Evolutionary conservation across 163 green algal genomes (phyloP), one percentile per base, ranked within the genome.

Genomic region (Volvox carteri): DNA sequence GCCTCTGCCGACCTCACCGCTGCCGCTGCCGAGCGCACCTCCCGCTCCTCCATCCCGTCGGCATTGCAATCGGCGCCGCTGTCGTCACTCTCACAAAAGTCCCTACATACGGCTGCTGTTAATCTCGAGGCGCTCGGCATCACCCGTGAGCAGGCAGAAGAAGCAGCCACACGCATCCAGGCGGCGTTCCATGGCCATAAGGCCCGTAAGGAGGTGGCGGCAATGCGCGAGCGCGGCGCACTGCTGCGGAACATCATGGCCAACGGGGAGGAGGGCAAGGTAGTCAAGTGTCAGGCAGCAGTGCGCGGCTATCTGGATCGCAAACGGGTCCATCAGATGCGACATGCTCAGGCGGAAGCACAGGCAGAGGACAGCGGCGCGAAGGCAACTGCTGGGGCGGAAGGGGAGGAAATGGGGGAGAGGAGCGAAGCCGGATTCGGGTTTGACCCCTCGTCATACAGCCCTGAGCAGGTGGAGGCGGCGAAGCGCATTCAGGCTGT

Each of bases 91-190:
- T n/a, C n/a, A n/a, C n/a, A n/a, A n/a, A n/a, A n/a, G n/a, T 37
- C 30, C 37, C 68, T 65, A 14, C 56, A 25, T 4, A 1, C 54
- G 70, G 39, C 39, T 7, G 70, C 50, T 21, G 14, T 80, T 4
- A 86, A 81, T n/a, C 46, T 80, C 30, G 62, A 78, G 25, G 30
- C 33, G 50, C 77, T 91, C n/a, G 86, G 86, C 39, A 88, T 84
- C 46, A 88, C 2, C 18, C 28, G 33, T 4, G 72, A 89, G 72
- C 30, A 88, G 65, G 78, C 87, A 25, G 87, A 91, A 84, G 73
- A 46, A 37, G 90, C 92, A 21, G 92, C 86, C 0, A 80, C 91
- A 56, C 86, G 75, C 42, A 92, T 95, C 58, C 90, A 95, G 88
- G 85, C 90, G 4, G 87, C 89, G 33, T 73, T 74, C 42, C 76